phyloP scores from a whole-genome alignment of 805 yeast species.

The Candida ficus region DNA sequence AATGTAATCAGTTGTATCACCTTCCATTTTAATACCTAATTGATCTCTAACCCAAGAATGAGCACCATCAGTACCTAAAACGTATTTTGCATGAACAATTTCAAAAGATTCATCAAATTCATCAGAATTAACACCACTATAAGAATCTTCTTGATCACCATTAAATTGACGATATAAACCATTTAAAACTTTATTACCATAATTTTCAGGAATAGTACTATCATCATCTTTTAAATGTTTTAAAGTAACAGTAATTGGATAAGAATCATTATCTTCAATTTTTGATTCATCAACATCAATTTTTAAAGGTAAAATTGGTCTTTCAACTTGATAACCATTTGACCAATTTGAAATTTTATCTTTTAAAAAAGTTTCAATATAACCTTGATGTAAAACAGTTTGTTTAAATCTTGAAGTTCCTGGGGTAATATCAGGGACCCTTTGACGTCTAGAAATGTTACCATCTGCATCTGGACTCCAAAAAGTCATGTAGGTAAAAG shows the following conservation, averaged over 20 bases:
- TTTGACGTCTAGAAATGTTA: not conserved
- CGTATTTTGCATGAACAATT: not conserved
- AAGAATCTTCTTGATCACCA: constrained; percentile 1
- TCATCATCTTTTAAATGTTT: constrained; percentile 1
- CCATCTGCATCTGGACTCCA: not conserved
- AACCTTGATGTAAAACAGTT: constrained; percentile 1
- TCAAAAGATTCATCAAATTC: constrained; percentile 1
- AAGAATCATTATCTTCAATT: not conserved
- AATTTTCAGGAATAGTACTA: not conserved
- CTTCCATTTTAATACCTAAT: constrained; percentile 1
- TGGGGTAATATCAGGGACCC: not conserved
- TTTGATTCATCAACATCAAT: not conserved
- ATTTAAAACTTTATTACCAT: not conserved
- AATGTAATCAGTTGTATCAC: constrained; percentile 1
- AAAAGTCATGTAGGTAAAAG: not conserved
- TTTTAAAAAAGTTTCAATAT: not conserved
- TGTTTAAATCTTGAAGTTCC: constrained; percentile 1
- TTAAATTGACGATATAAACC: constrained; percentile 2
- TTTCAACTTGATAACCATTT: not conserved
- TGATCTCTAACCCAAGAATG: constrained; percentile 3
- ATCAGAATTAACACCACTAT: not conserved
- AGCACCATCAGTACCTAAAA: constrained; percentile 1
- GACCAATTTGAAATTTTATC: not conserved
- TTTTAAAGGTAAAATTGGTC: not conserved
- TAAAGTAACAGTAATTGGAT: not conserved